These are phyloP conservation scores for Selenicereus undatus DNA, from an alignment of 148 eudicot genomes.

Conservation along the genomic window DNA sequence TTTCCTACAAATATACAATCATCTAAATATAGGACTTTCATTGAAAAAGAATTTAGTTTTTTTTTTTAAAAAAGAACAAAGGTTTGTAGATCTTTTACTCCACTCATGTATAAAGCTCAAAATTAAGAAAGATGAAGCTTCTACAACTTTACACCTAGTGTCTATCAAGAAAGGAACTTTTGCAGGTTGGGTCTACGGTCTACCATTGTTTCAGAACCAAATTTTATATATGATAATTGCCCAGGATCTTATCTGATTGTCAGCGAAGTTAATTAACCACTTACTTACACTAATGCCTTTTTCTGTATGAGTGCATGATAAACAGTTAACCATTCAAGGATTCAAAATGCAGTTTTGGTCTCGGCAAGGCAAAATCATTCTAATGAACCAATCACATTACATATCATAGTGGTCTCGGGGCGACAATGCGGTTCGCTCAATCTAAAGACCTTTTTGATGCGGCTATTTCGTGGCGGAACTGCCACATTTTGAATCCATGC, in stretches of 20 bases:
- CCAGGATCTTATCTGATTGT: neutral
- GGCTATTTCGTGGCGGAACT: no score
- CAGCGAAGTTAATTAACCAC: neutral
- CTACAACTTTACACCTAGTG: neutral
- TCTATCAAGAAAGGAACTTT: neutral
- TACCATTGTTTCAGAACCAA: neutral
- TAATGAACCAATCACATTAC: no score
- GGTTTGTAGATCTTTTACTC: neutral
- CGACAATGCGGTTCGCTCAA: no score
- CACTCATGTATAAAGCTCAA: neutral
- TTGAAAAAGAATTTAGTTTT: neutral
- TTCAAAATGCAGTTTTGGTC: neutral
- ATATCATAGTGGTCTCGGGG: no score
- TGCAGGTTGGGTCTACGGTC: neutral
- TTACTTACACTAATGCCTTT: neutral
- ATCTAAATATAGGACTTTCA: neutral
- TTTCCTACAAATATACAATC: neutral
- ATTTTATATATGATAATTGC: neutral
- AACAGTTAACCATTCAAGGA: neutral
- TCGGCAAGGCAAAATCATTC: no score
- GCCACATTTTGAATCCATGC: no score
- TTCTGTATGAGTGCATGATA: neutral
- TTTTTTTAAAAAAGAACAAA: neutral
- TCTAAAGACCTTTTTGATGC: neutral
- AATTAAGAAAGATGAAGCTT: neutral